phyloP scores from a whole-genome alignment of 2,329 filamentous ascomycete genomes.

The Aspergillus quadrilineatus region DNA sequence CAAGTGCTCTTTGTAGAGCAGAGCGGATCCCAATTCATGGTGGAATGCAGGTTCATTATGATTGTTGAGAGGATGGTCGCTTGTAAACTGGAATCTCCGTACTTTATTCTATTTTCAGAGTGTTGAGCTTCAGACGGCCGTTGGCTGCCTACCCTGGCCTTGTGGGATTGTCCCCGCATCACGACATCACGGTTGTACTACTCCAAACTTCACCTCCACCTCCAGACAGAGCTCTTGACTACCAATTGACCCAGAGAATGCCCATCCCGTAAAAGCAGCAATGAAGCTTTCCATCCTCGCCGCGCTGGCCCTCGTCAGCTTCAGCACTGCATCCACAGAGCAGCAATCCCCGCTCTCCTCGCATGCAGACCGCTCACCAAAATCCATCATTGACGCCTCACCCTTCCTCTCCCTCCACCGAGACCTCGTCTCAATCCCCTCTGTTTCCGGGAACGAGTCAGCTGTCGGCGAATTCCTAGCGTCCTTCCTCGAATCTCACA shows the following conservation, averaged over 20 bases:
- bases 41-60: no score
- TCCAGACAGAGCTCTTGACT: not conserved
- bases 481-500: slow-evolving; percentile 60
- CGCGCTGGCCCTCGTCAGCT: slow-evolving; percentile 4
- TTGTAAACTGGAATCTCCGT: not conserved
- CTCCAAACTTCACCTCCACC: not conserved
- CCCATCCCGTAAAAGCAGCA: not conserved
- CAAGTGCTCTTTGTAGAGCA: not conserved
- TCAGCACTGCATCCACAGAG: not conserved
- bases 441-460: slow-evolving; percentile 68
- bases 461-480: slow-evolving; percentile 67
- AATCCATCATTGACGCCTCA: slow-evolving; percentile 38
- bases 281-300: slow-evolving; percentile 8
- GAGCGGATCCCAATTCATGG: not conserved
- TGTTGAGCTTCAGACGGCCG: not conserved
- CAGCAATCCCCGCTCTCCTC: not conserved
- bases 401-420: slow-evolving; percentile 71
- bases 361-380: not conserved
- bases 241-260: not conserved
- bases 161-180: slow-evolving; percentile 1
- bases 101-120: not conserved
- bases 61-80: not conserved
- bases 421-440: slow-evolving; percentile 70
- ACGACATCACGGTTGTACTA: not conserved
- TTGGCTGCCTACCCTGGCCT: not conserved